Base-by-base conservation (phyloP, 2,329 filamentous ascomycete genomes). In the Basipetospora chlamydospora region DNA sequence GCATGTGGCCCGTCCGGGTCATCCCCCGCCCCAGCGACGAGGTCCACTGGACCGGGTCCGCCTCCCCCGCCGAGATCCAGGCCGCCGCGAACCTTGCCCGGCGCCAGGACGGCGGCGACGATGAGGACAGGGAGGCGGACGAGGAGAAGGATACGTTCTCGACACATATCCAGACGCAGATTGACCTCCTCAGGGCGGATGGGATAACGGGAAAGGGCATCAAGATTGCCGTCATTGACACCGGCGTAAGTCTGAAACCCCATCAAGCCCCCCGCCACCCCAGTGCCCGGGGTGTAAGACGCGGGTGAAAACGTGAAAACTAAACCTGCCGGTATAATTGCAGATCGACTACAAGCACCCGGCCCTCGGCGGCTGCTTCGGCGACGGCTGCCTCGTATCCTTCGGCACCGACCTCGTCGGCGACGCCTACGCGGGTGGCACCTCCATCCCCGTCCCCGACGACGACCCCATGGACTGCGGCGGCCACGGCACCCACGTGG, bases 281-380 rank as follows among this genome's bases (percentile, higher is more conserved):
- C n/a, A n/a, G n/a, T n/a, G n/a, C n/a, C n/a, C n/a, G n/a, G n/a
- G n/a, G n/a, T n/a, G n/a, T n/a, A n/a, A n/a, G n/a, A n/a, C n/a
- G n/a, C n/a, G n/a, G n/a, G n/a, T n/a, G n/a, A n/a, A n/a, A n/a
- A n/a, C n/a, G n/a, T n/a, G n/a, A n/a, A n/a, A n/a, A n/a, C n/a
- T n/a, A n/a, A n/a, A n/a, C n/a, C n/a, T n/a, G n/a, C n/a, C n/a
- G n/a, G n/a, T n/a, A 4, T 10, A 9, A 2, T 2, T 18, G 2
- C 29, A 67, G 64, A 56, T 76, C 33, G 75, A 80, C 48, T 79
- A 77, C 47, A 63, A 56, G 1, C 74, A 80, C 46, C 69, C 73
- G 2, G 70, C 71, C 20, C 63, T 80, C 1, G 76, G 76, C 25
- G 73, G 72, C 32, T 74, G 74, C 46, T 78, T 77, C 47, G 76